Evolutionary conservation across 2,329 filamentous ascomycete genomes (phyloP), one percentile per base, ranked within the genome.

Genomic region (Colletotrichum salicis): DNA sequence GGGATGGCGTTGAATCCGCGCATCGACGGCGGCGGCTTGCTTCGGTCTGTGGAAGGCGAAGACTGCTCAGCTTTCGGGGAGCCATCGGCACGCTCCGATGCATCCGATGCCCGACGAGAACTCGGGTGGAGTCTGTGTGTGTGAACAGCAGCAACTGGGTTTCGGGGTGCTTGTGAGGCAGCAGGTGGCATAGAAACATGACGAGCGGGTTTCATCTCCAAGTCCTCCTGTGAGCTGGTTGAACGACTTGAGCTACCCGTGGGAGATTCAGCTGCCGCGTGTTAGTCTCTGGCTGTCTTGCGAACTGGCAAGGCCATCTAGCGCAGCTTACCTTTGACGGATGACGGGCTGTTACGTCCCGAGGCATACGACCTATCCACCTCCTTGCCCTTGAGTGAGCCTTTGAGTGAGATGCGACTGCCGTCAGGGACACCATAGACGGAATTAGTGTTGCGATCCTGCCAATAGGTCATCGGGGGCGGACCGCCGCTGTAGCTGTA

Each of bases 321-420:
- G 12, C 6, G 19, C 11, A 31, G 45, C 72, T 52, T 79, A 79
- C 81, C 79, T 77, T 82, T 83, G 76, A 80, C 82, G 13, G 82
- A 82, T 2, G 81, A 76, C 22, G 80, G 79, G 73, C 80, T 85
- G 62, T 77, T 76, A 31, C 79, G 78, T 2, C 78, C 79, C 8
- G 80, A 76, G 31, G 81, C 80, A 61, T 77, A 77, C 35, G 76
- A 74, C 24, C 82, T 77, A 64, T 80, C 79, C 11, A 82, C 78
- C 67, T 85, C 84, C 74, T 86, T 86, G 51, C 84, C 84, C 77
- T 86, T 86, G 41, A 78, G 67, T 5, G 82, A 82, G 2, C 84
- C 84, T 77, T 86, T 86, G 37, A 78, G 67, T 5, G 82, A 82
- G 2, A 73, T 76, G 67, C 15, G 76, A 65, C 75, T 63, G 33